These are phyloP conservation scores for Vigna radiata DNA, from an alignment of 306 rosid genomes.

Conservation along the genomic window DNA sequence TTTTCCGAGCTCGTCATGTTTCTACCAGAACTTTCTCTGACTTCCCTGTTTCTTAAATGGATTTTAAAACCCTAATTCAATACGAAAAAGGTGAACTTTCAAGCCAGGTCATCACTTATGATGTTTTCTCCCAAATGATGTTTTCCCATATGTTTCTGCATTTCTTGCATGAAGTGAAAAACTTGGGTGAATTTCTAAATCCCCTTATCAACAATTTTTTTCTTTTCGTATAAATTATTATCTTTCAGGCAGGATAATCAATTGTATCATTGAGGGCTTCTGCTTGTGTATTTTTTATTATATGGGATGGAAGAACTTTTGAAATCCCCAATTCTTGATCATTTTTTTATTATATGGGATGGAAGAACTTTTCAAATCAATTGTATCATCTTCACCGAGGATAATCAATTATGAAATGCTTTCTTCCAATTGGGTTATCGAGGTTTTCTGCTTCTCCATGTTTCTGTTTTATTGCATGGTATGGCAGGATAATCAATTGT, in stretches of 20 bases:
- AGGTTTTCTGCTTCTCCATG: not conserved
- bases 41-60: slow-evolving; percentile 16
- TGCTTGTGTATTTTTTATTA: not conserved
- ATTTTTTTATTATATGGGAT: not conserved
- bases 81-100: not conserved
- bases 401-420: not conserved
- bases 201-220: not conserved
- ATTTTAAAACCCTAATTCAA: not conserved
- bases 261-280: not conserved
- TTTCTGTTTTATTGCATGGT: not conserved
- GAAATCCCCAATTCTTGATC: not conserved
- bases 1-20: not conserved
- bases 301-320: not conserved
- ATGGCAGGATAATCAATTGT: not conserved
- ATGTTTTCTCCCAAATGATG: not conserved
- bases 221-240: no score
- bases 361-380: no score
- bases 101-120: not conserved
- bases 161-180: not conserved
- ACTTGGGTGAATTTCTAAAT: not conserved
- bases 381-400: not conserved
- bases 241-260: not conserved
- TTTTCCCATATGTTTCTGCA: not conserved
- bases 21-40: slow-evolving; percentile 20
- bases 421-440: not conserved